A percentile compares a stretch with the other conserved stretches of the same genome.
Conservation (phyloP, 176 grass and related monocot species). For the Tillandsia fasciculata region DNA sequence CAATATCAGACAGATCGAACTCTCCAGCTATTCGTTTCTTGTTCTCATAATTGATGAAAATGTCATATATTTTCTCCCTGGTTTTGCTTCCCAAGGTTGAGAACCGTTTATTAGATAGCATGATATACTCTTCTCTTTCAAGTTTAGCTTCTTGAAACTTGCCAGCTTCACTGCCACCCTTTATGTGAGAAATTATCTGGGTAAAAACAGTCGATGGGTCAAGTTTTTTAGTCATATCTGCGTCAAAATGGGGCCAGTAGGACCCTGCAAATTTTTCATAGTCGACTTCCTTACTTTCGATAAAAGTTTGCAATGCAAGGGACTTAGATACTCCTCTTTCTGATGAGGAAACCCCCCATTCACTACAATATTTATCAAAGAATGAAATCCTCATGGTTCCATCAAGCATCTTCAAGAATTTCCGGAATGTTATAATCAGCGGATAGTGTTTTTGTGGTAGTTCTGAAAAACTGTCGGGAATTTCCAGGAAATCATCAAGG, state of each 20-base stretch:
- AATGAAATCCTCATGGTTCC: slow-evolving; percentile 56
- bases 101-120: slow-evolving; percentile 53
- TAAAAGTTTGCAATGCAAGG: slow-evolving; percentile 34
- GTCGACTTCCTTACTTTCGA: slow-evolving; percentile 62
- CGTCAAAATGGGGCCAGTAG: slow-evolving; percentile 75
- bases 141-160: slow-evolving; percentile 13
- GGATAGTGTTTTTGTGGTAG: slow-evolving; percentile 38
- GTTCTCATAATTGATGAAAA: slow-evolving; percentile 72
- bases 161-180: slow-evolving; percentile 28
- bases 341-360: slow-evolving; percentile 16
- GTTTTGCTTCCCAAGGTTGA: slow-evolving; percentile 42
- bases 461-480: slow-evolving; percentile 53
- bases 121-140: slow-evolving; percentile 43
- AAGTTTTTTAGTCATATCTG: slow-evolving; percentile 51
- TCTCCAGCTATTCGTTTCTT: slow-evolving; percentile 43
- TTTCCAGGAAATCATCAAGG: slow-evolving; percentile 46
- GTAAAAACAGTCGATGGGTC: slow-evolving; percentile 76
- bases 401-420: slow-evolving; percentile 90
- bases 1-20: slow-evolving; percentile 85
- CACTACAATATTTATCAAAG: slow-evolving; percentile 50
- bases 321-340: slow-evolving; percentile 45
- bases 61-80: slow-evolving; percentile 55
- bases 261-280: slow-evolving; percentile 64
- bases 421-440: slow-evolving; percentile 61
- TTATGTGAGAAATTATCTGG: slow-evolving; percentile 90